phyloP scores from a whole-genome alignment of 2,329 filamentous ascomycete species.

The Alternaria ventricosa region DNA sequence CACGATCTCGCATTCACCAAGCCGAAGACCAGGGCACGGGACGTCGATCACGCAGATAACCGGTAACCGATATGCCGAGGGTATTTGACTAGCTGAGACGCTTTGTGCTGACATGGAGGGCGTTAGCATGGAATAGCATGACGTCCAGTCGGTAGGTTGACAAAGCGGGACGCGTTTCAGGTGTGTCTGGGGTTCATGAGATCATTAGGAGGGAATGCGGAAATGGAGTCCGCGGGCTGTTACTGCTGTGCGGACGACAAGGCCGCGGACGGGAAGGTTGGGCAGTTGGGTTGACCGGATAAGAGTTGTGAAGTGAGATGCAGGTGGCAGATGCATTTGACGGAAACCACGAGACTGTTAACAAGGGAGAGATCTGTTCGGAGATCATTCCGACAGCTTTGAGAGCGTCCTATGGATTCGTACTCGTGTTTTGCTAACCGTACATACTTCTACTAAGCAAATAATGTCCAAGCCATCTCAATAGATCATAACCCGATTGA shows the following conservation, averaged over 20 bases:
- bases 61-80: neutral
- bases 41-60: neutral
- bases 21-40: neutral
- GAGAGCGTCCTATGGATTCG: neutral
- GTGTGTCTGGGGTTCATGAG: neutral
- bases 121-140: neutral
- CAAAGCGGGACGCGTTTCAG: neutral
- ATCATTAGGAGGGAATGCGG: neutral
- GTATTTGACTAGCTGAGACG: neutral
- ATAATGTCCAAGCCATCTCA: neutral
- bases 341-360: neutral
- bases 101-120: neutral
- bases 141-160: neutral
- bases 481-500: neutral
- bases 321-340: neutral
- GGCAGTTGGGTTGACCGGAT: neutral
- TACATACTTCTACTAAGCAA: neutral
- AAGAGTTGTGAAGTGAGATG: neutral
- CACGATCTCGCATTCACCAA: neutral
- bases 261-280: neutral
- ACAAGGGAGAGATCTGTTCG: neutral
- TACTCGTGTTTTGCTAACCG: neutral
- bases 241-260: neutral
- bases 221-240: neutral
- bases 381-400: neutral